A percentile compares a stretch with the other conserved stretches of the same genome.
Conservation (phyloP, 2,329 filamentous ascomycete genomes). For the Trichoderma arundinaceum region DNA sequence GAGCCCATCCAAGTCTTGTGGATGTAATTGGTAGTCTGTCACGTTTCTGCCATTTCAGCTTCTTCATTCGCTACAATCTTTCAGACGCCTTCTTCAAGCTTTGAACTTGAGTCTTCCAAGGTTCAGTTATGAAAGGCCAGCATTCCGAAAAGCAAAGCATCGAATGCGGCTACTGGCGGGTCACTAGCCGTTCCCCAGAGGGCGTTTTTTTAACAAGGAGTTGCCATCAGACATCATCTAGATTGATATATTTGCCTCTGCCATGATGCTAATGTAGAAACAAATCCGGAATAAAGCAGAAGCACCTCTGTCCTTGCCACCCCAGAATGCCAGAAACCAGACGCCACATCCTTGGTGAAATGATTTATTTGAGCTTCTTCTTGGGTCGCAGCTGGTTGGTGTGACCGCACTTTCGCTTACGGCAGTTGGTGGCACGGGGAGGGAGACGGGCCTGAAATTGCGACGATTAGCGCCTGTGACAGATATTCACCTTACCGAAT, state of each 20-base stretch:
- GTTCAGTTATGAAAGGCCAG: not conserved
- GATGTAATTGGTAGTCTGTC: not conserved
- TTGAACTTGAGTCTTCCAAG: not conserved
- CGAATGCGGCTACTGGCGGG: not conserved
- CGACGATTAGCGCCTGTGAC: not conserved
- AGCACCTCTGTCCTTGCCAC: conserved; percentile 46
- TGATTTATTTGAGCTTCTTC: conserved; percentile 94
- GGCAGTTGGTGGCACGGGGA: conserved; percentile 99
- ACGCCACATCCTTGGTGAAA: conserved; percentile 52
- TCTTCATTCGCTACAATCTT: conserved; percentile 6
- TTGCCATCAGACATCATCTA: conserved; percentile 45
- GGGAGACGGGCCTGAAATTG: conserved; percentile 74
- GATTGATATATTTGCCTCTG: conserved; percentile 47
- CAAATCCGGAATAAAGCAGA: conserved; percentile 47
- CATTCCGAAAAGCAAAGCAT: not conserved
- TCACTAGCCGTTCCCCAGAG: conserved; percentile 5
- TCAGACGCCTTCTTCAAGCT: not conserved
- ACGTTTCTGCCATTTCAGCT: conserved; percentile 1
- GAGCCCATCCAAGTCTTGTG: not conserved
- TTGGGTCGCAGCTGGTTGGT: conserved; percentile 99
- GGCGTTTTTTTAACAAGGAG: not conserved
- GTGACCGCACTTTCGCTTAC: conserved; percentile 99
- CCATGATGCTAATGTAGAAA: conserved; percentile 51
- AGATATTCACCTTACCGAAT: not conserved
- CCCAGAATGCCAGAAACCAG: conserved; percentile 51